Percentiles rank a stretch among this genome's conserved stretches.
phyloP scores from a whole-genome alignment of 371 early-diverging fungal genomes.

The Mucor piriformis region DNA sequence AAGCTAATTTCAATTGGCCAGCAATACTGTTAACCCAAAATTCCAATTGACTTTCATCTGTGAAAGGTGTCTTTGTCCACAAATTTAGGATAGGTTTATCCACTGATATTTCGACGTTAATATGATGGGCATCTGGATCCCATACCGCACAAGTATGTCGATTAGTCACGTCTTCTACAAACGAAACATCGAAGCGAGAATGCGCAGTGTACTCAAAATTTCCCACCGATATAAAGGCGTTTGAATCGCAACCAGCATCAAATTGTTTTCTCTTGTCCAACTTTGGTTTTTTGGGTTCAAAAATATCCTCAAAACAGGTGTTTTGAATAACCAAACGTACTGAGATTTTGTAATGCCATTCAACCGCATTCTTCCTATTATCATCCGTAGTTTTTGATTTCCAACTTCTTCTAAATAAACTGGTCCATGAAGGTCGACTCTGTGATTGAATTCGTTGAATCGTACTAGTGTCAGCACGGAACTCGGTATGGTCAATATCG shows the following conservation, averaged over 20 bases:
- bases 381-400: constrained; percentile 9
- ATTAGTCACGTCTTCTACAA: background rate
- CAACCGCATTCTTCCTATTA: background rate
- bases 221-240: constrained; percentile 11
- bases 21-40: constrained; percentile 29
- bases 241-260: background rate
- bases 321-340: constrained; percentile 11
- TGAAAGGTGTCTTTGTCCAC: constrained; percentile 7
- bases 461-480: constrained; percentile 1
- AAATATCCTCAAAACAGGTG: constrained; percentile 5
- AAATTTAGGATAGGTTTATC: constrained; percentile 24
- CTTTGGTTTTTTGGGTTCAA: background rate
- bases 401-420: constrained; percentile 42
- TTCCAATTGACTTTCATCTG: constrained; percentile 13
- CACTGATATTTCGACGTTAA: constrained; percentile 21
- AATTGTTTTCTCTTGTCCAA: background rate
- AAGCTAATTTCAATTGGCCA: background rate
- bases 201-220: constrained; percentile 12
- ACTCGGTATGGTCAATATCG: background rate
- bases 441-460: constrained; percentile 25
- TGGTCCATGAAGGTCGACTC: constrained; percentile 34
- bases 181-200: constrained; percentile 7
- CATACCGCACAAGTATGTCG: constrained; percentile 7
- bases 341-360: constrained; percentile 21
- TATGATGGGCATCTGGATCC: constrained; percentile 25